Evolutionary conservation across 257 asterid genomes (phyloP), one percentile per base, ranked within the genome.

Genomic region (Marsdenia floribunda): DNA sequence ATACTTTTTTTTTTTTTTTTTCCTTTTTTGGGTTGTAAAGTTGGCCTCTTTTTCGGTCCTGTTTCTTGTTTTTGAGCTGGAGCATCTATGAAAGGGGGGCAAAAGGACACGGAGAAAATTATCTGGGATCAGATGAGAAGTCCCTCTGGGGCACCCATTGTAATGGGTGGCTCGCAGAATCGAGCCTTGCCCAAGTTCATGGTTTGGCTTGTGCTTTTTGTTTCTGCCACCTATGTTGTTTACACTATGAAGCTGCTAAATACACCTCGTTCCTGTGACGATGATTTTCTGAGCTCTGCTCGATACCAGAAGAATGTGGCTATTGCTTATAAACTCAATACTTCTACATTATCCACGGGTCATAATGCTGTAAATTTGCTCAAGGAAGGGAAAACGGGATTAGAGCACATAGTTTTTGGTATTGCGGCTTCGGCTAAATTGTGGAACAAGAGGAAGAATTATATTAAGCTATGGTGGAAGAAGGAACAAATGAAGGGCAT

Each of bases 401-500:
- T 93, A 50, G 85, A 84, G 26, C 93, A 93, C 75, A 60, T 91
- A 42, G 93, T 89, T 19, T 93, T 93, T 79, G 97, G 98, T 86
- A 88, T 91, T 84, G 98, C 90, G 0, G 96, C 98, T 0, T 91
- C 97, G 0, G 86, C 97, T 2, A 89, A 85, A 79, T 76, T 89
- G 0, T 93, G 97, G 97, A 80, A 77, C 5, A 83, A 80, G 79
- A 78, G 97, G n/a, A 93, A 89, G 74, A 86, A 91, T 55, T 93
- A 93, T 82, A 89, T 91, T 7, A 89, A 93, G 71, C 68, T 88
- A 0, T 93, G 98, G 98, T 93, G 92, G 89, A 86, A 85, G 64
- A 76, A 80, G 19, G 77, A 82, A 16, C 44, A 73, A 29, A 90
- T 91, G 97, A 81, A 88, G 21, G 98, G 96, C 3, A 80, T 83